Percentiles rank a stretch among this genome's conserved stretches.
phyloP scores from a whole-genome alignment of 2,329 filamentous ascomycete genomes.

The Aspergillus neotritici region DNA sequence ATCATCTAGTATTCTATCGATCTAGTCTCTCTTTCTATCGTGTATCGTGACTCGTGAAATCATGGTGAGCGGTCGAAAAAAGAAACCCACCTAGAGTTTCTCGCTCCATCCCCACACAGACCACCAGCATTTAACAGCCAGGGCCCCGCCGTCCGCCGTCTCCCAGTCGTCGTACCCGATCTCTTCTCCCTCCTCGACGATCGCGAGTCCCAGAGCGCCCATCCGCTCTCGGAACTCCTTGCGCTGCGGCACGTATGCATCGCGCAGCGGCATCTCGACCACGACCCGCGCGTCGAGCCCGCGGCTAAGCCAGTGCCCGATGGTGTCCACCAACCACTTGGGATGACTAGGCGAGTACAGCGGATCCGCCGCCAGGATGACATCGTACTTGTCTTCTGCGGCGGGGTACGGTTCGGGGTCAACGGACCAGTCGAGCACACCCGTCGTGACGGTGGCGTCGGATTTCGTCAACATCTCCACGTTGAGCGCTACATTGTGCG shows the following conservation, averaged over 20 bases:
- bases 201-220: conserved; percentile 46
- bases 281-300: conserved; percentile 59
- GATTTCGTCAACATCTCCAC: conserved; percentile 47
- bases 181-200: conserved; percentile 49
- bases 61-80: conserved; percentile 11
- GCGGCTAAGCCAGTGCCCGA: conserved; percentile 60
- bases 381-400: conserved; percentile 42
- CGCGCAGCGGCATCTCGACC: conserved; percentile 74
- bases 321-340: conserved; percentile 62
- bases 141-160: conserved; percentile 34
- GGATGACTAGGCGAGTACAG: conserved; percentile 85
- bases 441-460: conserved; percentile 56
- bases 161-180: conserved; percentile 46
- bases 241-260: conserved; percentile 59
- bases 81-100: conserved; percentile 20
- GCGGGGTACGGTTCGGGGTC: conserved; percentile 23
- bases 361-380: conserved; percentile 80
- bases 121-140: conserved; percentile 45
- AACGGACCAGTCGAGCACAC: conserved; percentile 65
- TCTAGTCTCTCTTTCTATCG: conserved; percentile 9
- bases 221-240: conserved; percentile 59
- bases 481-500: conserved; percentile 67
- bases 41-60: conserved; percentile 27
- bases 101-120: conserved; percentile 43
- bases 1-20: not conserved